Evolutionary conservation across 768 basidiomycete species (phyloP), one percentile per base, ranked within the genome.

Genomic region (Mycena amicta): DNA sequence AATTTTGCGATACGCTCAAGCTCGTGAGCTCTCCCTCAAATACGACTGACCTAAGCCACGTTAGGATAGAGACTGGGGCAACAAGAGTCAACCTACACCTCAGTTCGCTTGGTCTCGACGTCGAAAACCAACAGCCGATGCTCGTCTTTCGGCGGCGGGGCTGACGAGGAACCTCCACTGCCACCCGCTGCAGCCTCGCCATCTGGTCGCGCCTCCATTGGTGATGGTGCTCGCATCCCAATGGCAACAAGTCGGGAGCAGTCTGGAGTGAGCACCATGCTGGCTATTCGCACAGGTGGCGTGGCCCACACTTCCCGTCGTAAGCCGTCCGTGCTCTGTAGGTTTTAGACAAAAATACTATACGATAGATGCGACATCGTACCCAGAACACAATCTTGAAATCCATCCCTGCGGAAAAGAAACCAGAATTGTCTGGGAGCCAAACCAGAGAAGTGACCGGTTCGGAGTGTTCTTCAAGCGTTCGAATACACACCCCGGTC

Each of bases 381-480:
- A 93, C 94, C 93, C 93, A 95, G 56, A 88, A 83, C 43, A 88
- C 81, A 57, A 92, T 86, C 72, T 86, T 89, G 61, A 87, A 85
- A 72, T 98, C 96, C 68, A 96, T 78, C 41, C 90, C 90, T 50
- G 88, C 89, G 12, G 94, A 95, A 64, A 97, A 83, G 70, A 98
- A 97, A 6, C 92, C 93, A 22, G 86, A 85, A 30, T 89, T 89
- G 70, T 97, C 91, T 20, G 93, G 90, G 39, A 94, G 76, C 93
- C 94, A 98, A 28, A 84, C 82, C 31, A 98, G 80, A 2, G 93
- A 86, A 18, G 92, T 92, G 53, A 98, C 92, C 2, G 87, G 87
- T 58, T 98, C 93, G 39, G 76, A 75, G 71, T 98, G 94, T 33
- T 82, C 82, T 12, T 86, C 82, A 20, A 93, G 77, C 0, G 83